Evolutionary conservation across 306 rosid genomes (phyloP).

Genomic region (Hylodesmum podocarpum): DNA sequence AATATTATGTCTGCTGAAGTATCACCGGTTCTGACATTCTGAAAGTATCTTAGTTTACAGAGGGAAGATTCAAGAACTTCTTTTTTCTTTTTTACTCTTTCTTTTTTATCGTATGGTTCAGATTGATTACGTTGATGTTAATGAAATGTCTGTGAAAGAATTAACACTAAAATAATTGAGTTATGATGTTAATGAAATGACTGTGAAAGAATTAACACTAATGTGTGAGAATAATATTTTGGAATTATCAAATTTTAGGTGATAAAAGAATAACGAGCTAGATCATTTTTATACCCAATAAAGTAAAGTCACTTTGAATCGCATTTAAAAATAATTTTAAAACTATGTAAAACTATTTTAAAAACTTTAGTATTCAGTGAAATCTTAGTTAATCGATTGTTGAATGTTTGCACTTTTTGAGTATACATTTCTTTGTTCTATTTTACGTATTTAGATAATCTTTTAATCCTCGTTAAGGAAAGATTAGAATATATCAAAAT

Average conservation of each 20-base stretch:
- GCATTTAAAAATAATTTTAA: too few relatives aligned
- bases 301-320: too few relatives aligned
- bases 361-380: not conserved
- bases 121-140: not conserved
- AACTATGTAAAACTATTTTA: too few relatives aligned
- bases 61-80: too few relatives aligned
- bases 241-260: not conserved
- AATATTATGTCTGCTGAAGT: not conserved
- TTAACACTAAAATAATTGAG: not conserved
- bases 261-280: not conserved
- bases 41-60: not conserved
- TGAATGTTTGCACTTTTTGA: not conserved
- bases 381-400: not conserved
- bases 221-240: not conserved
- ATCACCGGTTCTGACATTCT: constrained; percentile 6
- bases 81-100: too few relatives aligned
- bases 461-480: not conserved
- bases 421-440: too few relatives aligned
- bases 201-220: not conserved
- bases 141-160: not conserved
- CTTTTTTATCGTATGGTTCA: too few relatives aligned
- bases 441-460: not conserved
- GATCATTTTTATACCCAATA: too few relatives aligned
- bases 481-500: not conserved
- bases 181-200: not conserved